Percentiles rank a stretch among this genome's conserved stretches.
Conservation (phyloP, 345 rosid species). For the Gossypium thurberi region DNA sequence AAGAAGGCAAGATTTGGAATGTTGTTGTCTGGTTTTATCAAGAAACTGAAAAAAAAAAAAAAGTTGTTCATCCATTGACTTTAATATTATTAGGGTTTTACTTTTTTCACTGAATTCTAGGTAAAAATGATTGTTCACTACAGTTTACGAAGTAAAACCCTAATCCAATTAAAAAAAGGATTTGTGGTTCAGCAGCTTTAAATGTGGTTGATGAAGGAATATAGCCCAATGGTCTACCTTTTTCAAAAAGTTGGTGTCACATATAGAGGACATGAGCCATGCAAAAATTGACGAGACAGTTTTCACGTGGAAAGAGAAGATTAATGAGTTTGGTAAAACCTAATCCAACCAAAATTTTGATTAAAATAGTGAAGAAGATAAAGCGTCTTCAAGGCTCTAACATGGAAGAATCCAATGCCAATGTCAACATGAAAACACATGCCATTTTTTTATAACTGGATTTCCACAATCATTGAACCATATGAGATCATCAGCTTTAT, state of each 20-base stretch:
- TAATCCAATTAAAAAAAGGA: background rate
- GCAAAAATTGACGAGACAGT: conserved; percentile 7
- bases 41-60: background rate
- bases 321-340: background rate
- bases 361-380: background rate
- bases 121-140: conserved; percentile 6
- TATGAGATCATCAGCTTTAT: too few species aligned
- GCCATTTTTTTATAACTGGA: too few species aligned
- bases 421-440: background rate
- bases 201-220: background rate
- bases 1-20: conserved; percentile 7
- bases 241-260: background rate
- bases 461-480: too few species aligned
- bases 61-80: background rate
- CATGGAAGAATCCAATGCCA: conserved; percentile 10
- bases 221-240: background rate
- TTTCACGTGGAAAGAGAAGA: conserved; percentile 11
- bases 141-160: background rate
- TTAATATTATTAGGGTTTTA: background rate
- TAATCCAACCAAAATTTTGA: background rate
- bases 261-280: background rate
- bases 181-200: background rate
- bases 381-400: conserved; percentile 8
- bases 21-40: conserved; percentile 12
- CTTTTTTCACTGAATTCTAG: background rate